These are phyloP conservation scores for Dictyostelium intermedium DNA, from an alignment of 78 protist species.

Conservation along the genomic window DNA sequence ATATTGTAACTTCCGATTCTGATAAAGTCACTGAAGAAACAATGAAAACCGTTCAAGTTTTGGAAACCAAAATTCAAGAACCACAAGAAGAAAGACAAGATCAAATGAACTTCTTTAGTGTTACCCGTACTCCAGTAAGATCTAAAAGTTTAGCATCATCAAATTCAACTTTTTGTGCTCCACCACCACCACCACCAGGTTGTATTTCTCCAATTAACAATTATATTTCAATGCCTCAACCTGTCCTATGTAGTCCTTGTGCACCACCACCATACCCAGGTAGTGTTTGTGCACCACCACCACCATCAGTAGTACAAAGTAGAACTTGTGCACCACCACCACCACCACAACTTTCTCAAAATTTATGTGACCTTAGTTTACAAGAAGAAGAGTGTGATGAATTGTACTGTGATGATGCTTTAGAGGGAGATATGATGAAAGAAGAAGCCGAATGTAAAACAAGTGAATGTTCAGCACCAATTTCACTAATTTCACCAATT, in stretches of 20 bases:
- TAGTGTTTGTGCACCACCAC: not conserved
- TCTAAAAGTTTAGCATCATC: too few relatives aligned
- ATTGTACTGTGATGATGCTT: not conserved
- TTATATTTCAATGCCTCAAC: not conserved
- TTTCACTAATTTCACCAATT: not conserved
- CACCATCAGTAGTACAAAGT: too few relatives aligned
- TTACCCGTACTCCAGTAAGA: not conserved
- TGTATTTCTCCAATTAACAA: too few relatives aligned
- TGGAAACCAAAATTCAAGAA: too few relatives aligned
- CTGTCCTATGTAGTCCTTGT: not conserved
- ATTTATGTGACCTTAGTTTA: too few relatives aligned
- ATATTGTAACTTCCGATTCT: conserved; percentile 34
- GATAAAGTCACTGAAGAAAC: conserved; percentile 31
- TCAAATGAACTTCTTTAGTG: not conserved
- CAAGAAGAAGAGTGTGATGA: not conserved
- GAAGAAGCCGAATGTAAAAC: not conserved
- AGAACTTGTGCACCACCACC: not conserved
- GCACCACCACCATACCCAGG: not conserved
- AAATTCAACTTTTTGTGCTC: not conserved
- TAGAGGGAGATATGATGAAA: not conserved
- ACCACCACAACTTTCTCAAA: not conserved
- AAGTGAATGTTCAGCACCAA: not conserved
- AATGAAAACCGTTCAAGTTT: conserved; percentile 30
- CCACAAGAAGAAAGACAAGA: not conserved
- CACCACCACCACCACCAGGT: not conserved